Evolutionary conservation across 2,329 filamentous ascomycete genomes (phyloP).

Genomic region (Pseudocercospora fuligena): DNA sequence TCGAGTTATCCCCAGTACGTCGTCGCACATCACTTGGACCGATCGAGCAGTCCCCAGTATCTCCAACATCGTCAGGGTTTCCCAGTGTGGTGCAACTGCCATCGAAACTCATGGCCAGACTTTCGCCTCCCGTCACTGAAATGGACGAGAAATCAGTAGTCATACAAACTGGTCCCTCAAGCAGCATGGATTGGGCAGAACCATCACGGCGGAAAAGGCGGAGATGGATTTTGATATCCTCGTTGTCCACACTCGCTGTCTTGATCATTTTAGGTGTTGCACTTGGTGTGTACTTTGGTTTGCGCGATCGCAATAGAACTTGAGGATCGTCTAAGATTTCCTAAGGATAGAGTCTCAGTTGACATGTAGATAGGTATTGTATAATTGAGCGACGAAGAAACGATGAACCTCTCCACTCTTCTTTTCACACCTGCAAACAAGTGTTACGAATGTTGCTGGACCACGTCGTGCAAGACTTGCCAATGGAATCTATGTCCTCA

Average conservation of each 20-base stretch:
- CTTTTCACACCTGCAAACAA: too few relatives aligned
- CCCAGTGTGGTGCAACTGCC: not conserved
- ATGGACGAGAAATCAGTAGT: not conserved
- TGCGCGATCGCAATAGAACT: not conserved
- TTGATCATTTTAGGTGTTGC: not conserved
- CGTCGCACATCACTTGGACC: slow-evolving; percentile 3
- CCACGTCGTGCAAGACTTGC: too few relatives aligned
- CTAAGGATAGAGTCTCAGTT: not conserved
- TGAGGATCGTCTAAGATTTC: not conserved
- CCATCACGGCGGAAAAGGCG: not conserved
- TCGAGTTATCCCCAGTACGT: not conserved
- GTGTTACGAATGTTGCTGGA: too few relatives aligned
- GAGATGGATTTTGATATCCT: not conserved
- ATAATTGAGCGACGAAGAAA: not conserved
- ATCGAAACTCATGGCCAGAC: not conserved
- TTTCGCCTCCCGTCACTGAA: not conserved
- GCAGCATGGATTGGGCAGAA: not conserved
- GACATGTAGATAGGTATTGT: not conserved
- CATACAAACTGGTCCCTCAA: not conserved
- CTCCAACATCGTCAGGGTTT: not conserved
- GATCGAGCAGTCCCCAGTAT: slow-evolving; percentile 1
- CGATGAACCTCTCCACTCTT: too few relatives aligned
- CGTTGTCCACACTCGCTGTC: not conserved
- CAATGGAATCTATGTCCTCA: too few relatives aligned
- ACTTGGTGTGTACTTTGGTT: not conserved